Percentiles rank a stretch among this genome's conserved stretches.
These are phyloP conservation scores for Microcos paniculata DNA, from an alignment of 345 rosid genomes.

Conservation along the genomic window DNA sequence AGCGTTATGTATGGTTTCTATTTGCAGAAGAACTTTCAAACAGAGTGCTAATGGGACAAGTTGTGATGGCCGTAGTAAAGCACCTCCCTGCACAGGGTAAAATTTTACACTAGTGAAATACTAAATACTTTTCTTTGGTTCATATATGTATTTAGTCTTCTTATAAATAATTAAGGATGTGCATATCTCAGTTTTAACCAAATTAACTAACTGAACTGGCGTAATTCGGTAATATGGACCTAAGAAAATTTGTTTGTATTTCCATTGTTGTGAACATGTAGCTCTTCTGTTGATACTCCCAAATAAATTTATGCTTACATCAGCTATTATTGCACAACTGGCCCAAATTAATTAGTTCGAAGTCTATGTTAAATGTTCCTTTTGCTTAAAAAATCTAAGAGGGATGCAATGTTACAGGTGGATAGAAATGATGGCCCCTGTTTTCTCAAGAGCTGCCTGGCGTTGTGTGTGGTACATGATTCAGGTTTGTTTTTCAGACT, in stretches of 20 bases:
- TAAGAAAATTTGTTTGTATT: background rate
- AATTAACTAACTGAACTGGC: too few relatives aligned
- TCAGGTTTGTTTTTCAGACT: conserved; percentile 38
- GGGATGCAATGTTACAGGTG: conserved; percentile 39
- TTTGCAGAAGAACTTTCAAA: conserved; percentile 59
- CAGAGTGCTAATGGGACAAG: conserved; percentile 32
- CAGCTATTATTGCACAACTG: background rate
- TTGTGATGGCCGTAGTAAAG: conserved; percentile 45
- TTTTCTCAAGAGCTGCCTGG: conserved; percentile 72
- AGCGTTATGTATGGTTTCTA: background rate
- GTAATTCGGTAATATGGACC: background rate
- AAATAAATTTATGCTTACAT: background rate
- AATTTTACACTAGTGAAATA: background rate
- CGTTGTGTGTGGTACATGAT: conserved; percentile 77
- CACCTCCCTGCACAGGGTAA: conserved; percentile 80
- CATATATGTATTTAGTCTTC: conserved; percentile 3
- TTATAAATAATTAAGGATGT: background rate
- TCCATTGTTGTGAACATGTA: background rate
- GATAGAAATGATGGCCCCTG: conserved; percentile 85
- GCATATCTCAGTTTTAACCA: too few relatives aligned
- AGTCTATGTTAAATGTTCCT: background rate
- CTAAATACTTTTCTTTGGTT: background rate
- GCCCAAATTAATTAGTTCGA: background rate
- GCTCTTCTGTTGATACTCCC: background rate
- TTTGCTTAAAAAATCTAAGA: conserved; percentile 13